A percentile compares a stretch with the other conserved stretches of the same genome.
phyloP scores from a whole-genome alignment of 2,329 filamentous ascomycete genomes.

The Dothistroma pini region DNA sequence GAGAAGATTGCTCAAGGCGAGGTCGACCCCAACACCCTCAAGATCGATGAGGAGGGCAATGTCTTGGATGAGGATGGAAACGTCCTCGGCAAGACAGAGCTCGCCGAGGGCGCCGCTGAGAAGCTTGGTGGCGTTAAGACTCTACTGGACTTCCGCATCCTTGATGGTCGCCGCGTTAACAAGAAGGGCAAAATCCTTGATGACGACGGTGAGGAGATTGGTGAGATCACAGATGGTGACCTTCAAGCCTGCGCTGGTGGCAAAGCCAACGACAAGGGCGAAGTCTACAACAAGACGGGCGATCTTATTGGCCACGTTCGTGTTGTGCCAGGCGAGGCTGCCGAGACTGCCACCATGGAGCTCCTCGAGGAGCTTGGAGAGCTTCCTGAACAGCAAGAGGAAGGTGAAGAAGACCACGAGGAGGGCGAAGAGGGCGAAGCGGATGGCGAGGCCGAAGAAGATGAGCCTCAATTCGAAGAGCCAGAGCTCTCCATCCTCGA shows the following conservation, averaged over 20 bases:
- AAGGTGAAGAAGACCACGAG: conserved; percentile 22
- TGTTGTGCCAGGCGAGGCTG: conserved; percentile 48
- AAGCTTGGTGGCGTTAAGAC: conserved; percentile 43
- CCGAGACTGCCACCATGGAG: conserved; percentile 48
- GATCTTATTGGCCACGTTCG: conserved; percentile 50
- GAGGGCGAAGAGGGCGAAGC: conserved; percentile 24
- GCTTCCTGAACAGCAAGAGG: conserved; percentile 37
- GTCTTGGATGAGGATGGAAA: conserved; percentile 51
- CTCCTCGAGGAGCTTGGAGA: conserved; percentile 48
- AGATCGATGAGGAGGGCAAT: conserved; percentile 50
- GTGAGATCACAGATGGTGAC: conserved; percentile 48
- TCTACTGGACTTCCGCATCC: conserved; percentile 43
- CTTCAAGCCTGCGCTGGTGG: conserved; percentile 44
- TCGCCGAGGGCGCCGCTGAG: conserved; percentile 48
- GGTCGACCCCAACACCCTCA: conserved; percentile 46
- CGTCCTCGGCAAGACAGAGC: conserved; percentile 49
- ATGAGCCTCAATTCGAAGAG: conserved; percentile 29
- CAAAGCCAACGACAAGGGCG: conserved; percentile 49
- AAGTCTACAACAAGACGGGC: conserved; percentile 50
- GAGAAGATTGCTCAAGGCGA: conserved; percentile 38
- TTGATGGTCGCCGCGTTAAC: conserved; percentile 55
- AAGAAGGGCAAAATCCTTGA: conserved; percentile 55
- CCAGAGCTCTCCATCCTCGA: conserved; percentile 47
- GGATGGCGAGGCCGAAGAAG: conserved; percentile 24
- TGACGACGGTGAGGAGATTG: conserved; percentile 50